Evolutionary conservation across 2,329 filamentous ascomycete species (phyloP).

Genomic region (Botrytis hyacinthi): DNA sequence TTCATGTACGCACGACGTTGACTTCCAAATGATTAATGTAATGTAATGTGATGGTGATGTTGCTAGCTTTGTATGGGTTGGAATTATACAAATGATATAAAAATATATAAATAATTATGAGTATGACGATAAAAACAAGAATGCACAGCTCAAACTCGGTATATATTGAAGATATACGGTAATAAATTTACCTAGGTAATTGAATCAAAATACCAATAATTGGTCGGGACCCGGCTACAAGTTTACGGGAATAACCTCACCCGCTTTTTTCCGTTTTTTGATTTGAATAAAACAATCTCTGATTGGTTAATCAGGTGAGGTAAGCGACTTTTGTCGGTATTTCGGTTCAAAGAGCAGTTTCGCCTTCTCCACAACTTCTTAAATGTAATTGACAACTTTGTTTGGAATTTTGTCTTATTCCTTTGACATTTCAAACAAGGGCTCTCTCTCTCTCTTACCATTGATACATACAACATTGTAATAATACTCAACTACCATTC

Average conservation of each 20-base stretch:
- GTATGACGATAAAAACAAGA: background rate
- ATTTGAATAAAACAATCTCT: constrained; percentile 19
- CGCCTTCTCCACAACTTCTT: constrained; percentile 21
- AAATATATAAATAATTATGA: background rate
- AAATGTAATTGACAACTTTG: constrained; percentile 4
- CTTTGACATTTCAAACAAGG: constrained; percentile 12
- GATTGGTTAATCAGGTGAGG: constrained; percentile 13
- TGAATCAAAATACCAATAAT: background rate
- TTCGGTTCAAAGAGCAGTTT: constrained; percentile 19
- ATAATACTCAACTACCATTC: constrained; percentile 5
- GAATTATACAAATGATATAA: too few species aligned
- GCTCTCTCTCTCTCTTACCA: background rate
- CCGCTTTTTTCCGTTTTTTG: constrained; percentile 20
- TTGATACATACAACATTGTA: constrained; percentile 15
- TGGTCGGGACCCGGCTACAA: background rate
- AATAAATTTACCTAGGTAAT: background rate
- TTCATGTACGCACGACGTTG: background rate
- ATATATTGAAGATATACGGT: background rate
- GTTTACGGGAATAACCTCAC: constrained; percentile 18
- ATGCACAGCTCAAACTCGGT: background rate
- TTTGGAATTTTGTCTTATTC: background rate
- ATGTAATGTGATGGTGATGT: background rate
- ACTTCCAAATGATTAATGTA: background rate
- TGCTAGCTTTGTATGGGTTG: background rate
- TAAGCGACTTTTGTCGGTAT: constrained; percentile 16